These are phyloP conservation scores for Salix brachista DNA, from an alignment of 345 rosid species.

Conservation along the genomic window DNA sequence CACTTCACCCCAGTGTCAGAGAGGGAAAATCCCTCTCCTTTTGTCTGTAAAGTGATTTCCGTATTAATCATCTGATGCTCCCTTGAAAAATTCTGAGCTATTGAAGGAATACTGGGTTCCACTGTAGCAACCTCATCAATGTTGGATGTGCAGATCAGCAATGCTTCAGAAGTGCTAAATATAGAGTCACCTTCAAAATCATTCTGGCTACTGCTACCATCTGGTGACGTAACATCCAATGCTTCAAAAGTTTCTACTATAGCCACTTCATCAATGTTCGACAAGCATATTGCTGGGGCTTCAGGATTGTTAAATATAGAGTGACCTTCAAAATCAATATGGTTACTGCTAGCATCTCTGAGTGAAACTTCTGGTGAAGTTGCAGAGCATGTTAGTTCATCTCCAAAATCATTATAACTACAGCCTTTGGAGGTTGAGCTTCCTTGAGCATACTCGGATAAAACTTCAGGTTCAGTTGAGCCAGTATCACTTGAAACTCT, in stretches of 20 bases:
- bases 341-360: slow-evolving; percentile 9
- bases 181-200: slow-evolving; percentile 16
- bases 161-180: slow-evolving; percentile 7
- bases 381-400: slow-evolving; percentile 12
- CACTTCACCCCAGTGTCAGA: no score
- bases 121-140: slow-evolving; percentile 17
- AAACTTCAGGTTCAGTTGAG: slow-evolving; percentile 21
- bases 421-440: slow-evolving; percentile 21
- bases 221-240: slow-evolving; percentile 21
- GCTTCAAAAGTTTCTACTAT: slow-evolving; percentile 11
- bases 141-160: slow-evolving; percentile 9
- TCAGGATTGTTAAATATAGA: not conserved
- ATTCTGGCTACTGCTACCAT: slow-evolving; percentile 8
- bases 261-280: slow-evolving; percentile 20
- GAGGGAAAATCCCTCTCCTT: slow-evolving; percentile 2
- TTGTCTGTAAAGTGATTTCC: slow-evolving; percentile 14
- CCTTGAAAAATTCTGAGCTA: not conserved
- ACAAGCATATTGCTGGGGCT: slow-evolving; percentile 9
- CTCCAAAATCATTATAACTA: slow-evolving; percentile 17
- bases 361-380: slow-evolving; percentile 25
- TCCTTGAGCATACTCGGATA: slow-evolving; percentile 9
- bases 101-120: slow-evolving; percentile 12
- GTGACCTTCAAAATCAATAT: slow-evolving; percentile 15
- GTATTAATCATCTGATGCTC: slow-evolving; percentile 10
- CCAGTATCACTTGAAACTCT: slow-evolving; percentile 22